Conservation (phyloP, 2,329 filamentous ascomycete genomes). For the Dactylonectria estremocensis region DNA sequence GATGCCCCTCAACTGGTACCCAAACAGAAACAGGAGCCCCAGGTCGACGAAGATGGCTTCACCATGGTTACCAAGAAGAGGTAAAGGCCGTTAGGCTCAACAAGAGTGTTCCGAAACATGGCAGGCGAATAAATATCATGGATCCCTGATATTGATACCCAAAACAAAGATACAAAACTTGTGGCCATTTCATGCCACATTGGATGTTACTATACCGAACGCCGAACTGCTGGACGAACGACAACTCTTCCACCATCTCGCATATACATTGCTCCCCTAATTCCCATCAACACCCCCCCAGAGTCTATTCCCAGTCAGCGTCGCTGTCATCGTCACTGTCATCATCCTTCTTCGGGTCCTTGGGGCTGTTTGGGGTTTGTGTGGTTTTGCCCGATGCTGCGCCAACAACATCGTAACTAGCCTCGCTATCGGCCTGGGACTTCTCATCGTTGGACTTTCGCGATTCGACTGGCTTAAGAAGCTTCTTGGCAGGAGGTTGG, state of each 20-base stretch:
- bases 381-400: constrained; percentile 83
- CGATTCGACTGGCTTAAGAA: constrained; percentile 75
- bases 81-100: constrained; percentile 53
- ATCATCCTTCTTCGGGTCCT: constrained; percentile 67
- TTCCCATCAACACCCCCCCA: neutral
- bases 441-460: constrained; percentile 89
- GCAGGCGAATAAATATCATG: constrained; percentile 32
- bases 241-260: constrained; percentile 35
- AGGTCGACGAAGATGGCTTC: constrained; percentile 87
- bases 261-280: constrained; percentile 27
- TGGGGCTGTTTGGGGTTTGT: constrained; percentile 79
- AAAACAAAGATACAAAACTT: constrained; percentile 44
- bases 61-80: constrained; percentile 80
- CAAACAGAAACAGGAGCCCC: constrained; percentile 77
- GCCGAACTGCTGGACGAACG: constrained; percentile 48
- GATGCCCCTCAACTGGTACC: constrained; percentile 77
- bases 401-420: constrained; percentile 94
- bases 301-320: constrained; percentile 81
- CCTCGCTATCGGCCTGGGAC: constrained; percentile 92
- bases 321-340: constrained; percentile 60
- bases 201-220: constrained; percentile 50
- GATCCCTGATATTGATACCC: constrained; percentile 48
- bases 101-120: constrained; percentile 12
- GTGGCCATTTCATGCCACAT: constrained; percentile 38
- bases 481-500: constrained; percentile 63